Evolutionary conservation across 148 eudicot species (phyloP).

Genomic region (Arbutus unedo): DNA sequence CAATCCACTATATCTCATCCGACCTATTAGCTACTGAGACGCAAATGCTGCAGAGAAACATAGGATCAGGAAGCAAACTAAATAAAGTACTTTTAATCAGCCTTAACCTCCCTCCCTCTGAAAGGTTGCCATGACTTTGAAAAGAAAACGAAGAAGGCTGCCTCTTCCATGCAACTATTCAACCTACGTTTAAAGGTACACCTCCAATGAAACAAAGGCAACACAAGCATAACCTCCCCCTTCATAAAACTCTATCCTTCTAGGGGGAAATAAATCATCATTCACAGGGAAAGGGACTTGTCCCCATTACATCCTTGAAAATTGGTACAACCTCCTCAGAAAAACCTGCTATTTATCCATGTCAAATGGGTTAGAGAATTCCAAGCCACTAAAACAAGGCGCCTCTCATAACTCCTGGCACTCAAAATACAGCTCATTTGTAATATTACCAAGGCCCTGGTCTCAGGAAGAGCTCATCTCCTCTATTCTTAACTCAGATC

Average conservation of each 20-base stretch:
- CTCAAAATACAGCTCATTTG: too few species aligned
- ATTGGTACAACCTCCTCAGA: neutral
- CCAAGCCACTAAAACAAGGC: neutral
- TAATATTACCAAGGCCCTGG: too few species aligned
- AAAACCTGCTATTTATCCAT: neutral
- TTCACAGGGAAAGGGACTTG: neutral
- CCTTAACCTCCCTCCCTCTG: neutral
- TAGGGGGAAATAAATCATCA: neutral
- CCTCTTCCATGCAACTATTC: neutral
- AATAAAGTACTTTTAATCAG: neutral
- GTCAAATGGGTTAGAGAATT: neutral
- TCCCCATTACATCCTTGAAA: neutral
- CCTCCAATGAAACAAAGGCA: neutral
- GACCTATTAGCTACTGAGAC: neutral
- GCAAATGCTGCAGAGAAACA: neutral
- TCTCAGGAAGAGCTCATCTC: too few species aligned
- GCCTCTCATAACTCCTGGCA: too few species aligned
- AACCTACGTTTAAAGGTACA: neutral
- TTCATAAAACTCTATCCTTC: neutral
- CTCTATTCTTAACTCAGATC: too few species aligned
- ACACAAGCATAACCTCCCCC: neutral
- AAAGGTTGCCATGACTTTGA: neutral
- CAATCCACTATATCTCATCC: neutral
- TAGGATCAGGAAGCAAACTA: neutral
- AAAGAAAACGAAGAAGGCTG: neutral